Base-by-base conservation (phyloP, 1,139 yeast species). In the Lipomyces yarrowii region DNA sequence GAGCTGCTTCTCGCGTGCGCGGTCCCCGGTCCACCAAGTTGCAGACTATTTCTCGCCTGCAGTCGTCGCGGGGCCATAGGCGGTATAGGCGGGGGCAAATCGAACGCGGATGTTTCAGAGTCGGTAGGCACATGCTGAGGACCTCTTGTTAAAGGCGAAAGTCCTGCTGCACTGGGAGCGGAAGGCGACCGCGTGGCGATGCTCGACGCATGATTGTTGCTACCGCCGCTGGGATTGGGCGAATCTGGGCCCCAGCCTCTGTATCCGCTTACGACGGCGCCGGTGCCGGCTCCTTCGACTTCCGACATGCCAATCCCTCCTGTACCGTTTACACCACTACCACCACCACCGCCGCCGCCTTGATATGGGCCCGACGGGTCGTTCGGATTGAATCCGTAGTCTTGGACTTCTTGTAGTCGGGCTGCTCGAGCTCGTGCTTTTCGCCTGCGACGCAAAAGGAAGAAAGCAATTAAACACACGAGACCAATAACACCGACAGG, bases 341-440 rank as follows among this genome's bases (percentile, higher is more conserved):
- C 64, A 18, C 30, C 48, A 15, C 21, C 39, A 33, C 33, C 67
- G 15, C 56, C 63, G 4, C 64, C 60, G 2, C 60, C 64, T 2
- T 42, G 48, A 42, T 42, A 42, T 42, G 48, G 48, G 23, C 53
- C 35, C 7, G 58, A 4, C 2, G 56, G n/a, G 23, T 33, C 63
- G 39, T 62, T 64, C 5, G 71, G 64, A 53, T 64, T 60, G 63
- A 60, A 69, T 3, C 64, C 61, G 64, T 71, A 71, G 58, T 71
- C 73, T 26, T 71, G 73, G 3, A 61, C 65, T 39, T 69, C 70
- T 51, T 66, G 71, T 32, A 60, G 60, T 10, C 69, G 63, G 30
- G 69, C 69, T 13, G 56, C 70, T 33, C 57, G 56, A 13, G 56
- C 62, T 39, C 30, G 52, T n/a, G 63, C 54, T 53, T 64, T 69